Evolutionary conservation across 164 flowering plant species (phyloP), one percentile per base, ranked within the genome.

Genomic region (Cinnamomum micranthum): DNA sequence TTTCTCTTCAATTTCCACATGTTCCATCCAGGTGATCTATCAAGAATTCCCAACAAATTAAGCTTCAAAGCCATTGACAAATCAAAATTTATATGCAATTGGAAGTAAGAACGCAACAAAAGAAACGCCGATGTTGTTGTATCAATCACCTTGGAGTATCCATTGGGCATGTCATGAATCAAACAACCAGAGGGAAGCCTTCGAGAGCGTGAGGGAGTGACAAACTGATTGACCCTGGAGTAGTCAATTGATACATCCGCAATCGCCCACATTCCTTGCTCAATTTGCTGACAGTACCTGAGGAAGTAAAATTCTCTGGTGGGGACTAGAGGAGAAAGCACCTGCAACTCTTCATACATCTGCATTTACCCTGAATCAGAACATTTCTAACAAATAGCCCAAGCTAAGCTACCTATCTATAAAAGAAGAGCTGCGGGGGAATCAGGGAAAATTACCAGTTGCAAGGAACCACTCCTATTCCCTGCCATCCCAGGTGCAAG

Each of bases 121-220:
- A 11, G 12, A 33, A 22, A 22, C 3, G 3, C 20, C 17, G 3
- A 73, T 50, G 14, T 27, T 14, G 6, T 55, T 15, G 20, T 14
- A n/a, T 65, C 28, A 1, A 10, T 80, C 75, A 95, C 99, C 98
- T 89, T 89, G 59, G 92, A 88, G 78, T 70, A 87, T 55, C 95
- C 93, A 87, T 87, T 85, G 22, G 86, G 84, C 87, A 89, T 80
- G 77, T 92, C 97, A 78, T 93, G 91, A 25, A 93, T 77, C 47
- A 93, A 70, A 69, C 90, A 91, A 50, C 99, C 99, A 14, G 99
- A 95, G 60, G 99, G 99, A 76, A 87, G 92, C 81, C 86, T 90
- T 65, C 92, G 78, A 78, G 87, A 88, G 68, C 12, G 73, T 5
- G 75, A 72, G 82, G 50, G 85, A 20, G 76, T 24, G 20, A 71